phyloP scores from a whole-genome alignment of 352 stramenopile species.

The Globisporangium spinosum region DNA sequence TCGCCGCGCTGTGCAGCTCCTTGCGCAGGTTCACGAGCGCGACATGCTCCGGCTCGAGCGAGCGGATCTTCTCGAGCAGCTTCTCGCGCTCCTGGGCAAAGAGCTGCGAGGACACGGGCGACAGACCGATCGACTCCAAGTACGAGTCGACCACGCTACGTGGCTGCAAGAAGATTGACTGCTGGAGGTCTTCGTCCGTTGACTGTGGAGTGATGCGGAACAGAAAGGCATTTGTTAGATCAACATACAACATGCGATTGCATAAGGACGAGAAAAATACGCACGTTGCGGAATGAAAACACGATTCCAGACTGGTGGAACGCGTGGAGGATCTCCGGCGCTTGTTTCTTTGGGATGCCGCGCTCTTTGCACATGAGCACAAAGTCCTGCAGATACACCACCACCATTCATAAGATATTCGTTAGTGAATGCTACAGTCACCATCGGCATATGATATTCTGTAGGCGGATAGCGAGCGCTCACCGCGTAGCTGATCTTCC shows the following conservation, averaged over 20 bases:
- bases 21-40: constrained; percentile 60
- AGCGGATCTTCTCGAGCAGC: constrained; percentile 62
- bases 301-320: constrained; percentile 78
- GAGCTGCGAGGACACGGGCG: constrained; percentile 59
- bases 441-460: neutral
- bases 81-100: constrained; percentile 61
- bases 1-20: constrained; percentile 59
- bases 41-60: constrained; percentile 62
- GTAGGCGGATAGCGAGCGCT: constrained; percentile 1
- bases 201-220: constrained; percentile 20
- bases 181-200: constrained; percentile 61
- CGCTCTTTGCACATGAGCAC: constrained; percentile 59
- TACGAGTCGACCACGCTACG: constrained; percentile 78
- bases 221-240: neutral
- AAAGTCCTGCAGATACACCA: constrained; percentile 41
- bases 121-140: constrained; percentile 71
- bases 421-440: neutral
- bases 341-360: constrained; percentile 85
- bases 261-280: neutral
- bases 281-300: constrained; percentile 74
- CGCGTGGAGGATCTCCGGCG: constrained; percentile 60
- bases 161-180: constrained; percentile 79
- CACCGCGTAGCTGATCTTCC: constrained; percentile 68
- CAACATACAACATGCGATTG: neutral
- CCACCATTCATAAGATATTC: neutral